Base-by-base conservation (phyloP, 768 basidiomycete species). In the Guyanaporus albipodus region DNA sequence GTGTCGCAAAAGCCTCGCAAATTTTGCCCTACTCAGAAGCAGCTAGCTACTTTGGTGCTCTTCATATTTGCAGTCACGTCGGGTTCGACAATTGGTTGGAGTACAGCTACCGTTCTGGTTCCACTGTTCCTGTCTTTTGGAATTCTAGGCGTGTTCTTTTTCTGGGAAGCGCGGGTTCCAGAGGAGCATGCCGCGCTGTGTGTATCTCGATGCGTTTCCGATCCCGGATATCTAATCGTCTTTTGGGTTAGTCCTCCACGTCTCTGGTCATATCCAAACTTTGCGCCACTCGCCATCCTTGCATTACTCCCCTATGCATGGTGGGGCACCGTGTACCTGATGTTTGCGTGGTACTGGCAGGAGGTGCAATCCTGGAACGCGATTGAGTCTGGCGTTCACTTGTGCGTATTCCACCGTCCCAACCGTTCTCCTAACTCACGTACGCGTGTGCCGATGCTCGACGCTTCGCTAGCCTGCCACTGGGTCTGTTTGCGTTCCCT, bases 51-150 rank as follows among this genome's bases (percentile, higher is more conserved):
- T 19, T 48, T 72, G 41, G 57, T 73, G 38, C 52, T 74, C 19
- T 70, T 73, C 45, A 68, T 74, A 3, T 73, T 72, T 39, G 68
- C 72, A 3, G 56, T 73, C n/a, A 75, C 71, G 0, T 68, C 70
- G 26, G 78, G 75, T 18, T 71, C 80, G 6, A 67, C 69, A 15
- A 61, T 59, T 40, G 78, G 80, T 17, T 82, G 81, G 81, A 58
- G 55, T 6, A 60, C 69, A 1, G 68, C 75, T 5, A 50, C 59
- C 14, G 75, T 79, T 44, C 59, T 81, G 38, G 66, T 61, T 5
- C 72, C 76, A 1, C 62, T 82, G 31, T 56, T 77, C 15, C 53
- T 80, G 24, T 73, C 78, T 2, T 55, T 76, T 45, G 23, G 71
- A 7, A 50, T 75, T 10, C 54, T 63, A 28, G 52, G 60, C 19